phyloP scores from a whole-genome alignment of 2,329 filamentous ascomycete genomes.

The Zymoseptoria passerinii region DNA sequence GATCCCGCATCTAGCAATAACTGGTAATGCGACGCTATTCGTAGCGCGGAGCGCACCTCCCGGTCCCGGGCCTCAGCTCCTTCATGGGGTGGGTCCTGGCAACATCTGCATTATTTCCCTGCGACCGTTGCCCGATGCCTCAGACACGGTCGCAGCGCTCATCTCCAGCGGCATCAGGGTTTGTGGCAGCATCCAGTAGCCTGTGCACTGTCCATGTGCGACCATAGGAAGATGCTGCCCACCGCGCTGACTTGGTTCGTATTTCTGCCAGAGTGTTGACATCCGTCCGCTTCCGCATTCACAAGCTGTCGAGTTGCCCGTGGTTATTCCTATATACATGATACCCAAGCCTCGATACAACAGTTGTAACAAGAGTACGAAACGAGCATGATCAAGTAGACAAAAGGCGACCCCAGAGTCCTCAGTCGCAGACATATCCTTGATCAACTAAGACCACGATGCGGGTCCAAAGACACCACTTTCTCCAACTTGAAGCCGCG shows the following conservation, averaged over 20 bases:
- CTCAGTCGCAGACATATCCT: neutral
- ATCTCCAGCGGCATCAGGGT: slow-evolving; percentile 5
- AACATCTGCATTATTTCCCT: slow-evolving; percentile 11
- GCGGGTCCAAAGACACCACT: slow-evolving; percentile 2
- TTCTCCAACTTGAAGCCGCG: neutral
- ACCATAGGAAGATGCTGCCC: slow-evolving; percentile 7
- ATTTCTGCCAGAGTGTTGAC: no score
- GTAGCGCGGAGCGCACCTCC: slow-evolving; percentile 7
- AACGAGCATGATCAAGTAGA: no score
- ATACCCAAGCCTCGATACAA: no score
- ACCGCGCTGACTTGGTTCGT: slow-evolving; percentile 2
- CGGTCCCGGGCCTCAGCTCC: slow-evolving; percentile 10
- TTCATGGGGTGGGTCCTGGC: slow-evolving; percentile 11
- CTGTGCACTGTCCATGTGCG: neutral
- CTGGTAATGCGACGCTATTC: slow-evolving; percentile 4
- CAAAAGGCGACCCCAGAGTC: no score
- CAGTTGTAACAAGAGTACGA: no score
- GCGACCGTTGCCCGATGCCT: slow-evolving; percentile 3
- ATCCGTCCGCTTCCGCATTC: no score
- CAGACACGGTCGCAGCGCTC: no score
- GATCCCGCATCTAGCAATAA: slow-evolving; percentile 12
- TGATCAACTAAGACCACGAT: neutral
- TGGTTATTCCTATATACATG: no score
- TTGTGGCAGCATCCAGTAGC: slow-evolving; percentile 5
- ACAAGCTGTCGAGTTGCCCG: no score